These are phyloP conservation scores for Lodderomyces pseudojiufengensis DNA, from an alignment of 1,139 yeast species.

Conservation along the genomic window DNA sequence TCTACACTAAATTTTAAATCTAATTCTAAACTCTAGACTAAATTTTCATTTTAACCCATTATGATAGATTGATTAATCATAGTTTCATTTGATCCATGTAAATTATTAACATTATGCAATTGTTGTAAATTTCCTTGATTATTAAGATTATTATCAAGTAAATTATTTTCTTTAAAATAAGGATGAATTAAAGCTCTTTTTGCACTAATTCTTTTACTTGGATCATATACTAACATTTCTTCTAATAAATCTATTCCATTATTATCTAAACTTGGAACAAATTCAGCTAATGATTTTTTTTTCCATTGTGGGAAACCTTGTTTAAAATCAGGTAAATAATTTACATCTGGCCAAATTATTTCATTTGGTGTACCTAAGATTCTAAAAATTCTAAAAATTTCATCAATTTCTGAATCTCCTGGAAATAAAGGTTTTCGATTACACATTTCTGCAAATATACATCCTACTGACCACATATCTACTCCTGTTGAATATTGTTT, in stretches of 20 bases:
- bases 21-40: too few species aligned
- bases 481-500: conserved; percentile 97
- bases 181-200: conserved; percentile 90
- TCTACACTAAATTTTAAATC: too few species aligned
- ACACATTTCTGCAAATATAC: conserved; percentile 98
- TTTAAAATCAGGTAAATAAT: conserved; percentile 90
- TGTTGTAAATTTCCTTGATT: conserved; percentile 16
- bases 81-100: background rate
- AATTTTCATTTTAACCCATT: too few species aligned
- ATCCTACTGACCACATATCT: conserved; percentile 98
- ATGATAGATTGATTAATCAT: too few species aligned
- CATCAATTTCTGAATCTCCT: conserved; percentile 97
- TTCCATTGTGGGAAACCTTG: conserved; percentile 96
- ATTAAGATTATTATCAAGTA: conserved; percentile 12
- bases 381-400: conserved; percentile 90
- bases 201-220: conserved; percentile 91
- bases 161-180: conserved; percentile 67
- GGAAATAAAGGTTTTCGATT: conserved; percentile 93
- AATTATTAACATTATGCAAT: background rate
- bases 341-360: conserved; percentile 94
- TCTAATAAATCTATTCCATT: conserved; percentile 82
- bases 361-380: conserved; percentile 94
- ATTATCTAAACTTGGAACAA: conserved; percentile 77
- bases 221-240: conserved; percentile 83
- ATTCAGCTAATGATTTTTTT: conserved; percentile 63